Evolutionary conservation across 1,284 basidiomycete species (phyloP).

Genomic region (Cystobasidiaceae sp.): DNA sequence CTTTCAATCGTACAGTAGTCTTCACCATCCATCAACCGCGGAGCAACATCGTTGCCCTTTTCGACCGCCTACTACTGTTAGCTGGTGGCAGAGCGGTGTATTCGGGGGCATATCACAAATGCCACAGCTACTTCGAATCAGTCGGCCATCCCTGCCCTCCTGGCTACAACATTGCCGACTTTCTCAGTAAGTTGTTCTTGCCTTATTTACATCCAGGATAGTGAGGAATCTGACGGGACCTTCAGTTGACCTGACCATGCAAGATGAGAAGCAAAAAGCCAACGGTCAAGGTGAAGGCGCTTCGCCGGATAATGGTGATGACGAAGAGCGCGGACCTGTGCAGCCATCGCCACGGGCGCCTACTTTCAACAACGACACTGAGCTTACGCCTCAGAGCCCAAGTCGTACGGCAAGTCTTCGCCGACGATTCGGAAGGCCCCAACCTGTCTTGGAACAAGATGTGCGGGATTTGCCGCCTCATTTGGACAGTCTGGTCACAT

Average conservation of each 20-base stretch:
- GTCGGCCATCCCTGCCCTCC: slow-evolving; percentile 80
- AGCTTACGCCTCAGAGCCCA: slow-evolving; percentile 47
- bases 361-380: slow-evolving; percentile 42
- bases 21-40: slow-evolving; percentile 99
- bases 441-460: slow-evolving; percentile 35
- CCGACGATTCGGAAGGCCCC: slow-evolving; percentile 49
- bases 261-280: slow-evolving; percentile 46
- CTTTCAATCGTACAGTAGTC: slow-evolving; percentile 90
- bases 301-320: neutral
- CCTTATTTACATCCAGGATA: neutral
- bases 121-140: slow-evolving; percentile 70
- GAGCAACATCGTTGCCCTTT: slow-evolving; percentile 90
- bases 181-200: slow-evolving; percentile 61
- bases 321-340: slow-evolving; percentile 18
- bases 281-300: neutral
- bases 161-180: slow-evolving; percentile 97
- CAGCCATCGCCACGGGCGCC: neutral
- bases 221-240: neutral
- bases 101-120: slow-evolving; percentile 67
- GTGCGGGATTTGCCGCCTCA: slow-evolving; percentile 56
- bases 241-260: slow-evolving; percentile 77
- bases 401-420: slow-evolving; percentile 56
- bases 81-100: slow-evolving; percentile 78
- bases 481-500: slow-evolving; percentile 67
- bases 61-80: slow-evolving; percentile 84